Evolutionary conservation across 768 basidiomycete genomes (phyloP).

Genomic region (Pleurotus salmoneostramineus): DNA sequence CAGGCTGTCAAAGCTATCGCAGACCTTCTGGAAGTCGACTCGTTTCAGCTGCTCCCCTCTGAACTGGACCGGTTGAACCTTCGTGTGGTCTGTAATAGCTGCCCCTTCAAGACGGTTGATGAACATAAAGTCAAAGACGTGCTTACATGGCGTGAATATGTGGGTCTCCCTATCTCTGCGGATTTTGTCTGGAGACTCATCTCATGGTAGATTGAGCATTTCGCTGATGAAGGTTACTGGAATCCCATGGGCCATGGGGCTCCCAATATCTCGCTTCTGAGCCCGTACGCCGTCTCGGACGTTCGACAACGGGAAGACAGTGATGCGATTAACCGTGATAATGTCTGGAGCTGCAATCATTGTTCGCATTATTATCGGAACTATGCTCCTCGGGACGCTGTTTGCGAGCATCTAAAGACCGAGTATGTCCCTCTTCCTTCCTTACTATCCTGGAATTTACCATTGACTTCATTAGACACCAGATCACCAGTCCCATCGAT

Average conservation of each 20-base stretch:
- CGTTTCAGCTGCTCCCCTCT: not conserved
- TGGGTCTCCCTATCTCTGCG: not conserved
- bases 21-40: constrained; percentile 1
- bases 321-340: not conserved
- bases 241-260: not conserved
- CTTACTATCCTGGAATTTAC: not conserved
- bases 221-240: constrained; percentile 1
- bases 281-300: not conserved
- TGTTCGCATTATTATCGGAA: not conserved
- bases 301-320: not conserved
- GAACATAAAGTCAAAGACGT: not conserved
- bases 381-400: not conserved
- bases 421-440: not conserved
- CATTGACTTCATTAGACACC: not conserved
- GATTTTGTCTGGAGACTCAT: not conserved
- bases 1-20: constrained; percentile 1
- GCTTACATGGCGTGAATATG: constrained; percentile 7
- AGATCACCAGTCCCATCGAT: not conserved
- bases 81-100: constrained; percentile 3
- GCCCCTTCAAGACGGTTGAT: constrained; percentile 1
- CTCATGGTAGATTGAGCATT: not conserved
- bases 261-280: constrained; percentile 5
- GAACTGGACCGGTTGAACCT: constrained; percentile 1
- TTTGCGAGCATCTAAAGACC: not conserved
- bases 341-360: constrained; percentile 1